phyloP scores from a whole-genome alignment of 1,284 basidiomycete genomes.

The Albatrellus sp. region DNA sequence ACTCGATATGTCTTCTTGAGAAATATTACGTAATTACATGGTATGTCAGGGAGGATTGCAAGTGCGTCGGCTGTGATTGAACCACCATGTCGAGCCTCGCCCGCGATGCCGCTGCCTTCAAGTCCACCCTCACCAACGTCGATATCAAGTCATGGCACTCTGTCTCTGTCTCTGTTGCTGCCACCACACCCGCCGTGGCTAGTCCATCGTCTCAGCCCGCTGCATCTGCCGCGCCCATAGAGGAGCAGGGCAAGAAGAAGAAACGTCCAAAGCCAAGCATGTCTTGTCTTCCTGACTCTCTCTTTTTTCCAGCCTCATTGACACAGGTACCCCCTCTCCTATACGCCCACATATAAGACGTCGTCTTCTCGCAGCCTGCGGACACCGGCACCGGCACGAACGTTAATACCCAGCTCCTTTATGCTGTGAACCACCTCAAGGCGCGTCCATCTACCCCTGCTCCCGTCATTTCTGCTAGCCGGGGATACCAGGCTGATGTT shows the following conservation, averaged over 20 bases:
- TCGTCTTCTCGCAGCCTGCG: conserved; percentile 77
- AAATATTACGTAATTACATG: no score
- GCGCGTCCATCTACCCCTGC: conserved; percentile 10
- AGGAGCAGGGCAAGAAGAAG: conserved; percentile 38
- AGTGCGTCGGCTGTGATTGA: no score
- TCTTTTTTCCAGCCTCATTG: conserved; percentile 13
- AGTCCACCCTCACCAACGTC: conserved; percentile 44
- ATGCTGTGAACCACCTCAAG: conserved; percentile 76
- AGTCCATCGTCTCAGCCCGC: conserved; percentile 11
- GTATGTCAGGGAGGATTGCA: no score
- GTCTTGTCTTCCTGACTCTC: conserved; percentile 18
- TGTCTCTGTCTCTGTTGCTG: conserved; percentile 26
- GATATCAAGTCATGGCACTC: conserved; percentile 67
- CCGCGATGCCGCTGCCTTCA: conserved; percentile 57
- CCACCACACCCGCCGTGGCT: conserved; percentile 13
- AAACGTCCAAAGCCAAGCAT: conserved; percentile 52
- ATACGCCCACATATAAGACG: conserved; percentile 24
- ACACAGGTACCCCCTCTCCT: conserved; percentile 1
- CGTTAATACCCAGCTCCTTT: conserved; percentile 79
- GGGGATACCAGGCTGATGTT: background rate
- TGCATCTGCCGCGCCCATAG: conserved; percentile 17
- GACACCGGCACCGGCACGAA: conserved; percentile 74
- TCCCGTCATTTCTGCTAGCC: background rate
- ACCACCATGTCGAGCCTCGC: conserved; percentile 47
- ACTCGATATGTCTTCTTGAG: no score